phyloP scores from a whole-genome alignment of 495 filamentous ascomycete species.

The Amphirosellinia nigrospora region DNA sequence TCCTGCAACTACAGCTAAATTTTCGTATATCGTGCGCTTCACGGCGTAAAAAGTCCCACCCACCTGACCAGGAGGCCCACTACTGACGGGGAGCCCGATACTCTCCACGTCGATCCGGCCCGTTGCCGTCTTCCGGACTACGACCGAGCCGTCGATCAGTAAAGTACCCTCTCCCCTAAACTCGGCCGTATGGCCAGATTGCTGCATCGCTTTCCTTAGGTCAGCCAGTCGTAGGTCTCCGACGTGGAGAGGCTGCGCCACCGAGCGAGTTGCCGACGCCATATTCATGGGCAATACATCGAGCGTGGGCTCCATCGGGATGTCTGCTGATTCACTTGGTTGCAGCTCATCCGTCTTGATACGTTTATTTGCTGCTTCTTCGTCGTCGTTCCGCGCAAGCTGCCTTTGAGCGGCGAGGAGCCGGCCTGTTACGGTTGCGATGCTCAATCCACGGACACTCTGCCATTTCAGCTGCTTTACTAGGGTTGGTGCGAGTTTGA shows the following conservation, averaged over 20 bases:
- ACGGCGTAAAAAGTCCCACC: constrained; percentile 74
- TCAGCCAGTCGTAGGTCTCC: constrained; percentile 92
- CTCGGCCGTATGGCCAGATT: constrained; percentile 83
- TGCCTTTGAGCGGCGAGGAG: constrained; percentile 46
- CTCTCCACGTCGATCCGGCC: constrained; percentile 92
- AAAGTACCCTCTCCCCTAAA: constrained; percentile 93
- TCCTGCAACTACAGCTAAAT: constrained; percentile 78
- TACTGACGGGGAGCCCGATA: constrained; percentile 57
- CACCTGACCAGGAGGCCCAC: constrained; percentile 46
- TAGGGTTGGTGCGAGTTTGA: constrained; percentile 83
- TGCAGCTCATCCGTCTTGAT: constrained; percentile 63
- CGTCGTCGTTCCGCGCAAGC: constrained; percentile 45
- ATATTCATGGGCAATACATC: constrained; percentile 80
- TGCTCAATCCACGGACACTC: constrained; percentile 83
- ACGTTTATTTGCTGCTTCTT: constrained; percentile 67
- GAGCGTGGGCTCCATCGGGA: constrained; percentile 63
- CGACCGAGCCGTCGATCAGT: constrained; percentile 84
- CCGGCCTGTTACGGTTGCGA: constrained; percentile 83
- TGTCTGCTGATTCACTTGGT: constrained; percentile 32
- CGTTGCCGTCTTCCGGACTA: constrained; percentile 84
- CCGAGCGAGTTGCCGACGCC: constrained; percentile 74
- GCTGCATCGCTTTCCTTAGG: constrained; percentile 80
- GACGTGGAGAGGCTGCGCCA: constrained; percentile 89
- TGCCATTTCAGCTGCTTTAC: constrained; percentile 91
- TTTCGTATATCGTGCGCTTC: constrained; percentile 82